A percentile compares a stretch with the other conserved stretches of the same genome.
Conservation (phyloP, 805 yeast species). For the Metschnikowia cerradonensis region DNA sequence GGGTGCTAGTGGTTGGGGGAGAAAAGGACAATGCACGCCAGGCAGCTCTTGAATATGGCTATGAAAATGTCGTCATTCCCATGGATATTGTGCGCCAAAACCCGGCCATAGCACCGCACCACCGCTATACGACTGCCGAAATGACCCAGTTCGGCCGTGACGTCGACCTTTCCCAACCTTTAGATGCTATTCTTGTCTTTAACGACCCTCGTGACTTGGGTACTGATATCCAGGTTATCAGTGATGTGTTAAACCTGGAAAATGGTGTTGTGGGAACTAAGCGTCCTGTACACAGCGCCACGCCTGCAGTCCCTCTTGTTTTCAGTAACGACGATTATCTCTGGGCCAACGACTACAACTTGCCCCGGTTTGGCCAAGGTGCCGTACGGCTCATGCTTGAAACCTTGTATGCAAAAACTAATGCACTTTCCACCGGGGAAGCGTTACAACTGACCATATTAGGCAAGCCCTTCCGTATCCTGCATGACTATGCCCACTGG, state of each 20-base stretch:
- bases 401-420: conserved; percentile 51
- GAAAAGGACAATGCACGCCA: conserved; percentile 61
- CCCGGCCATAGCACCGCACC: conserved; percentile 66
- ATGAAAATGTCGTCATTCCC: conserved; percentile 67
- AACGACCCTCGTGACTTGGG: conserved; percentile 90
- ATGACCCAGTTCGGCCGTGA: conserved; percentile 37
- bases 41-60: conserved; percentile 77
- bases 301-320: conserved; percentile 64
- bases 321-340: conserved; percentile 80
- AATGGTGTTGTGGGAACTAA: conserved; percentile 63
- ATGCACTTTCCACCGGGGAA: conserved; percentile 35
- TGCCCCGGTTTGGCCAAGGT: conserved; percentile 90
- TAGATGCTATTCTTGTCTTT: conserved; percentile 79
- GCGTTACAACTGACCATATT: conserved; percentile 52
- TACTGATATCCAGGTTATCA: conserved; percentile 73
- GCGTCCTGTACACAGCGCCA: conserved; percentile 23
- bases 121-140: conserved; percentile 47
- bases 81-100: conserved; percentile 62
- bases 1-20: conserved; percentile 86
- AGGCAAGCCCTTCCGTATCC: conserved; percentile 78
- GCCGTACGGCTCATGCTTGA: conserved; percentile 68
- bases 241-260: conserved; percentile 64
- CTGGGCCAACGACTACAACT: conserved; percentile 79
- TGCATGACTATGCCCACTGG: conserved; percentile 80
- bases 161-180: conserved; percentile 32